phyloP scores from a whole-genome alignment of 352 stramenopile genomes.

The Phytophthora pini region DNA sequence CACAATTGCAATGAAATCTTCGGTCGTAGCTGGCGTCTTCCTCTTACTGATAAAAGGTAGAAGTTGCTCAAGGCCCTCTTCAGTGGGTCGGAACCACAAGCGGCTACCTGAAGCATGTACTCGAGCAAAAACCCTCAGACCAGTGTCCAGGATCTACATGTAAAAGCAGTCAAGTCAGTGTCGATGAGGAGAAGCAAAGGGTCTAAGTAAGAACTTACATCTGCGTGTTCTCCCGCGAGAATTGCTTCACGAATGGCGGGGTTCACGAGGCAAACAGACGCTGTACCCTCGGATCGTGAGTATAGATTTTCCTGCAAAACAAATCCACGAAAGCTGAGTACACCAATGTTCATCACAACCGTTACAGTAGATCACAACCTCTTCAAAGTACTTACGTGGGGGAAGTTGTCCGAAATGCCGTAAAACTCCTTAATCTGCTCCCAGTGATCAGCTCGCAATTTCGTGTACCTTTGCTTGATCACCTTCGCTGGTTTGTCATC shows the following conservation, averaged over 20 bases:
- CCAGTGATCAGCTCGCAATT: constrained; percentile 62
- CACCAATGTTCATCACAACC: background rate
- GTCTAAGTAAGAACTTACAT: constrained; percentile 24
- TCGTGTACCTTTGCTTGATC: constrained; percentile 56
- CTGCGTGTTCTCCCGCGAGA: constrained; percentile 60
- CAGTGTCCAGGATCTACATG: constrained; percentile 82
- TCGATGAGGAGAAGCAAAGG: background rate
- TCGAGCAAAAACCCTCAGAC: constrained; percentile 88
- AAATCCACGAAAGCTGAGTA: constrained; percentile 6
- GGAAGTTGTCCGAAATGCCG: constrained; percentile 65
- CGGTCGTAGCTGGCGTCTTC: constrained; percentile 18
- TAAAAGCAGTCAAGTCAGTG: background rate
- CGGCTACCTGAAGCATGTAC: constrained; percentile 48
- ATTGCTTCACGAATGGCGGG: constrained; percentile 54
- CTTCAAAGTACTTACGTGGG: constrained; percentile 39
- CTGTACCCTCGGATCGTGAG: constrained; percentile 66
- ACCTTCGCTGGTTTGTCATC: constrained; percentile 16
- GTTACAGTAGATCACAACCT: background rate
- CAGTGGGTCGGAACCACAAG: constrained; percentile 77
- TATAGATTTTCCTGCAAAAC: constrained; percentile 56
- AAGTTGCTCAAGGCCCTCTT: constrained; percentile 80
- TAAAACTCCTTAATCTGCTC: constrained; percentile 67
- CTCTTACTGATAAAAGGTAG: constrained; percentile 88
- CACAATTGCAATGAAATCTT: constrained; percentile 34
- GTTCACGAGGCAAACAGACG: constrained; percentile 74